These are phyloP conservation scores for Emergomyces africanus DNA, from an alignment of 2,329 filamentous ascomycete genomes.

Conservation along the genomic window DNA sequence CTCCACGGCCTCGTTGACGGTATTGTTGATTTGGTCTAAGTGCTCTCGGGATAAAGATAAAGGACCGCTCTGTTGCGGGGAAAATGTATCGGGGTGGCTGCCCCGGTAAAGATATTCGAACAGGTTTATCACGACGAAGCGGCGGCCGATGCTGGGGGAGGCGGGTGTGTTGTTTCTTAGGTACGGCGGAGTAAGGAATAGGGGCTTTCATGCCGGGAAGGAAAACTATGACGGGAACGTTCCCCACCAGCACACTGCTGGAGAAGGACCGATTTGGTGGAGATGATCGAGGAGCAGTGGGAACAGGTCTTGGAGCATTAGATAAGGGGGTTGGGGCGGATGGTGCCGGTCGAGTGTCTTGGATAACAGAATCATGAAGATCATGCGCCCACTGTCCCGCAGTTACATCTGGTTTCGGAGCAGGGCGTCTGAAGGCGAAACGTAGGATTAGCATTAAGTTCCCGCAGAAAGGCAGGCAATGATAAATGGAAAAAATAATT, in stretches of 20 bases:
- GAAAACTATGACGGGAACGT: conserved; percentile 70
- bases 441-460: conserved; percentile 1
- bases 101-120: conserved; percentile 78
- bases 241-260: conserved; percentile 70
- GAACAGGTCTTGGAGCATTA: conserved; percentile 22
- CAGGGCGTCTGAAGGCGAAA: conserved; percentile 23
- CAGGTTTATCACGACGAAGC: conserved; percentile 87
- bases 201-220: conserved; percentile 63
- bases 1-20: conserved; percentile 47
- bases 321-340: conserved; percentile 17
- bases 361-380: conserved; percentile 60
- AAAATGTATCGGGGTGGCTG: conserved; percentile 77
- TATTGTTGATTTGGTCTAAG: conserved; percentile 82
- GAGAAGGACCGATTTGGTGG: conserved; percentile 69
- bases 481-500: not conserved
- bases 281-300: conserved; percentile 41
- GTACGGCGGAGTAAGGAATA: conserved; percentile 58
- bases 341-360: conserved; percentile 24
- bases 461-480: conserved; percentile 15
- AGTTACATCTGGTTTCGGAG: conserved; percentile 39
- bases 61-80: conserved; percentile 78
- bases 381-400: conserved; percentile 84
- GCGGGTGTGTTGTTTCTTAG: conserved; percentile 83
- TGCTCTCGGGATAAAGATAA: conserved; percentile 94
- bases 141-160: conserved; percentile 90